These are phyloP conservation scores for Daldinia grandis DNA, from an alignment of 495 filamentous ascomycete genomes.

Conservation along the genomic window DNA sequence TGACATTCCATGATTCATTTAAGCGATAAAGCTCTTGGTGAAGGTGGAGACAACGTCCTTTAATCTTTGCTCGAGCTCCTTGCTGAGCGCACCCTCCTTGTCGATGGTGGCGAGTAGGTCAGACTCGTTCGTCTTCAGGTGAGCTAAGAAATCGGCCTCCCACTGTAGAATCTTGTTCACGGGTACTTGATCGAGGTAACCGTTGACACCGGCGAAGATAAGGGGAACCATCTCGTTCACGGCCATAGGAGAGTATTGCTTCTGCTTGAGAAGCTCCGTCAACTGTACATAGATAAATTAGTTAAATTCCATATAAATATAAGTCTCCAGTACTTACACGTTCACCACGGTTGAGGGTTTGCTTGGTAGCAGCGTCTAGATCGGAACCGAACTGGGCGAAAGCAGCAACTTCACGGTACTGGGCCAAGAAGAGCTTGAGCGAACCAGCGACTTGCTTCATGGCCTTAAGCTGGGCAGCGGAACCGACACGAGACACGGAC, in stretches of 20 bases:
- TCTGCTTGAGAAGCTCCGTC: slow-evolving; percentile 99
- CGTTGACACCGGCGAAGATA: slow-evolving; percentile 99
- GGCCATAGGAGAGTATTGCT: slow-evolving; percentile 99
- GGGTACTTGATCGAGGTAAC: slow-evolving; percentile 85
- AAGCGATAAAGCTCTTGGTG: slow-evolving; percentile 87
- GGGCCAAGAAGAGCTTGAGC: slow-evolving; percentile 99
- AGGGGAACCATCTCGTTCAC: slow-evolving; percentile 99
- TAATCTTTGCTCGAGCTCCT: slow-evolving; percentile 89
- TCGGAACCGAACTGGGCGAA: slow-evolving; percentile 99
- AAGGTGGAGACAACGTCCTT: slow-evolving; percentile 81
- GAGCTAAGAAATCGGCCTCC: slow-evolving; percentile 91
- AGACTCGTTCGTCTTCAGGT: slow-evolving; percentile 88
- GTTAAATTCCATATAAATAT: slow-evolving; percentile 20
- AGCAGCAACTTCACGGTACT: slow-evolving; percentile 99
- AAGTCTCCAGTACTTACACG: slow-evolving; percentile 68
- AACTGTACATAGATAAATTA: slow-evolving; percentile 58
- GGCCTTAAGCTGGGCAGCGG: slow-evolving; percentile 99
- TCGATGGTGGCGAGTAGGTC: slow-evolving; percentile 88
- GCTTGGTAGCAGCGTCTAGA: slow-evolving; percentile 98
- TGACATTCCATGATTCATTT: slow-evolving; percentile 48
- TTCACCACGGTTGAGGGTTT: slow-evolving; percentile 98
- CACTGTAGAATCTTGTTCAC: slow-evolving; percentile 87
- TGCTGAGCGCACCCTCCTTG: slow-evolving; percentile 94
- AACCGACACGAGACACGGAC: slow-evolving; percentile 99
- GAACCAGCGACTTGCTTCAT: slow-evolving; percentile 99